Base-by-base conservation (phyloP, 306 rosid genomes). In the Sicyos baderoa region DNA sequence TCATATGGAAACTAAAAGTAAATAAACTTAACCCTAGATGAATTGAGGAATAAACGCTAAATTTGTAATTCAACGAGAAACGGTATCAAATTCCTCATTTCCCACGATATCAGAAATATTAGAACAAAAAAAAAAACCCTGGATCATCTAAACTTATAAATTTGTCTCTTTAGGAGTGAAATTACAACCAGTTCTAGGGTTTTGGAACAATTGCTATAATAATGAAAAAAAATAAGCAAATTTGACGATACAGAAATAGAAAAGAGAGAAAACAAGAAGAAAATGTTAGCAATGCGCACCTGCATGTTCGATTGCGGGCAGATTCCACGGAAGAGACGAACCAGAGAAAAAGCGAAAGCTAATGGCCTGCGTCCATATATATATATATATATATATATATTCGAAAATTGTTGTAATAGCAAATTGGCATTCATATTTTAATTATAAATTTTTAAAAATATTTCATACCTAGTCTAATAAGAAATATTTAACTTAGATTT, bases 231-330 rank as follows among this genome's bases (percentile, higher is more conserved):
- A 7, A 0, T 18, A 37, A 61, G 7, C 0, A 16, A 59, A 29
- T 8, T n/a, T 40, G 49, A 40, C 9, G 19, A 17, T 35, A n/a
- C 49, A 64, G 2, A n/a, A 44, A 2, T 19, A 12, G 17, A 63
- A 7, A 2, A 40, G 0, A 60, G 2, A 37, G 16, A 37, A 64
- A 12, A 7, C 6, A 14, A 14, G 45, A 47, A 21, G 16, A 47
- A 3, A 45, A 6, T 47, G 40, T 2, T 11, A 12, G 8, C 9
- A 2, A 45, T 6, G 57, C 57, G 4, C 42, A 67, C 72, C 72
- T 67, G 72, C 72, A 49, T 67, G 37, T 23, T 67, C 55, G 72
- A 67, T 15, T 67, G n/a, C 44, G 22, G 42, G 57, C 4, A 25
- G 23, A 23, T 7, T 13, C 44, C 1, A 67, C 54, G 4, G 71